A percentile compares a stretch with the other conserved stretches of the same genome.
These are phyloP conservation scores for Quercus cerris DNA, from an alignment of 306 rosid species.

Conservation along the genomic window DNA sequence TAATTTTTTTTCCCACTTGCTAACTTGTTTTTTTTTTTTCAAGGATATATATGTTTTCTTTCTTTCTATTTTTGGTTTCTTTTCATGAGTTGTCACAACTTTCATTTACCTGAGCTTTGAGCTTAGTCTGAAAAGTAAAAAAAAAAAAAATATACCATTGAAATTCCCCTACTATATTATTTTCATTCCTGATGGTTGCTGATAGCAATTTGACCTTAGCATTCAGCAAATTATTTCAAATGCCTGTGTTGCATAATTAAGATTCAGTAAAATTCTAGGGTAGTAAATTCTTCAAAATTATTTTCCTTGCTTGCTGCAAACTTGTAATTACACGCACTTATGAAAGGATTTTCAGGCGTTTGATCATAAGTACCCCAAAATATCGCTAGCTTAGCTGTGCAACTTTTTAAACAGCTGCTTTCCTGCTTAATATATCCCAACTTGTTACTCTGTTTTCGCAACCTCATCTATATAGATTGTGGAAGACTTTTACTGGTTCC, in stretches of 20 bases:
- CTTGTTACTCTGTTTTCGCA: not conserved
- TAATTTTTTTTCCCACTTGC: constrained; percentile 13
- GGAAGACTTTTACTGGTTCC: not conserved
- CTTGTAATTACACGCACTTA: not conserved
- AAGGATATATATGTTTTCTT: not conserved
- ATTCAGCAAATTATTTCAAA: no score
- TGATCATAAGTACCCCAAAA: not conserved
- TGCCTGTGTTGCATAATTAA: not conserved
- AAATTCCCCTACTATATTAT: not conserved
- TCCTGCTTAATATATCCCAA: not conserved
- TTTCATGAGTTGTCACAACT: not conserved
- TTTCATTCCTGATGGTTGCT: not conserved
- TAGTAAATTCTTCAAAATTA: not conserved
- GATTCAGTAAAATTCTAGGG: not conserved
- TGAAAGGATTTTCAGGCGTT: not conserved
- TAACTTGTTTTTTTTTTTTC: constrained; percentile 2
- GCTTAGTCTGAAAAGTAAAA: not conserved
- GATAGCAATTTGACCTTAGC: not conserved
- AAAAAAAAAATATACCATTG: not conserved
- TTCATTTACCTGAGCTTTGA: not conserved
- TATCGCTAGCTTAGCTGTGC: not conserved
- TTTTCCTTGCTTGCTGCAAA: not conserved
- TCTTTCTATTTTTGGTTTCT: not conserved
- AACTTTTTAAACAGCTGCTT: not conserved
- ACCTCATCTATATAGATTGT: not conserved